Base-by-base conservation (phyloP, 1,284 basidiomycete species). In the Mycena sp. region DNA sequence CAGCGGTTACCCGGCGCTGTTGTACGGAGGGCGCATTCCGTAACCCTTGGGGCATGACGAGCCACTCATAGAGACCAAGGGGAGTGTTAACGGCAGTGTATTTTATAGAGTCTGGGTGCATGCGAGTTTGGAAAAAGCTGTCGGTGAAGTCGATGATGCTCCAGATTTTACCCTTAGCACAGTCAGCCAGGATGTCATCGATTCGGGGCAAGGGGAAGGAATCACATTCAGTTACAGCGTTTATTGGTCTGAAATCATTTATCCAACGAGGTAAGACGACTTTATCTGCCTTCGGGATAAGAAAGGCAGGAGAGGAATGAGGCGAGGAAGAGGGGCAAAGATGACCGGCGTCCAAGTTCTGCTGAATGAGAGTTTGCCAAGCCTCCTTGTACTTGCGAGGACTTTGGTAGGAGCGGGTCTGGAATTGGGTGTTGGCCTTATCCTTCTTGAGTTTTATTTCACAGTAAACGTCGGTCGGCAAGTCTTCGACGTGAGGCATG, bases 21-120 rank as follows among this genome's bases (percentile, higher is more conserved):
- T 80, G 77, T 0, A 73, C 78, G 0, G 78, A 67, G 0, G 78
- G 78, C 0, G 79, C 70, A 57, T 82, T 81, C n/a, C n/a, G n/a
- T n/a, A n/a, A 2, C 72, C 69, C n/a, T n/a, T n/a, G n/a, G n/a
- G n/a, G n/a, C n/a, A n/a, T n/a, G n/a, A n/a, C n/a, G n/a, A n/a
- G n/a, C n/a, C n/a, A n/a, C n/a, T n/a, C n/a, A n/a, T n/a, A n/a
- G n/a, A n/a, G n/a, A n/a, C n/a, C n/a, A n/a, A n/a, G n/a, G n/a
- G n/a, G n/a, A n/a, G n/a, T n/a, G n/a, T n/a, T n/a, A n/a, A n/a
- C n/a, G n/a, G n/a, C n/a, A n/a, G n/a, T n/a, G n/a, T n/a, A n/a
- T n/a, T n/a, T n/a, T n/a, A n/a, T n/a, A n/a, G n/a, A n/a, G n/a
- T n/a, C n/a, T n/a, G n/a, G n/a, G n/a, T n/a, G n/a, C n/a, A n/a